phyloP scores from a whole-genome alignment of 2,329 filamentous ascomycete genomes.

The Beauveria sp. region DNA sequence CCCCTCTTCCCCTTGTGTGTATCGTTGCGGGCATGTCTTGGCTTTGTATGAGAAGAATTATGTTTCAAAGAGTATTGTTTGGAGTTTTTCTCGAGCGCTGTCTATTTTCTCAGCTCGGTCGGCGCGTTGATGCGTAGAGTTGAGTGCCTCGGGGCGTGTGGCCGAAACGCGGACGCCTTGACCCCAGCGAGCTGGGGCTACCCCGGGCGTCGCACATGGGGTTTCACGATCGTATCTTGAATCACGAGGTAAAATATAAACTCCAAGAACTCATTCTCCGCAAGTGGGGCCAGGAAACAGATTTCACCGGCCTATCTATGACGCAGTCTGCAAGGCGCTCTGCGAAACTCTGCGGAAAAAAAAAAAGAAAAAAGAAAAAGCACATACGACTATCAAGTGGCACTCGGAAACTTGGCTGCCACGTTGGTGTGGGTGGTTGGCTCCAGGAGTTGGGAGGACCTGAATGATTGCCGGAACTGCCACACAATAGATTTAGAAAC shows the following conservation, averaged over 20 bases:
- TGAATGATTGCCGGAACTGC: not conserved
- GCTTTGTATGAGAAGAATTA: not conserved
- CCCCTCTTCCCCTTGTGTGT: not conserved
- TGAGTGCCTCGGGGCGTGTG: not conserved
- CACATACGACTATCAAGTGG: too few relatives aligned
- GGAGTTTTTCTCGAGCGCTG: not conserved
- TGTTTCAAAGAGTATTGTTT: not conserved
- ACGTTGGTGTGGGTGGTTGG: not conserved
- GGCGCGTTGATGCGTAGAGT: too few relatives aligned
- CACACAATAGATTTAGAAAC: not conserved
- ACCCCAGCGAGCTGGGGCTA: not conserved
- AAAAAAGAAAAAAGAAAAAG: too few relatives aligned
- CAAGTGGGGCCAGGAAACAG: not conserved
- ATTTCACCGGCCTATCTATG: too few relatives aligned
- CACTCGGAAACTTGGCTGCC: not conserved
- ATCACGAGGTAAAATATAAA: not conserved
- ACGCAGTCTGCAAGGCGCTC: not conserved
- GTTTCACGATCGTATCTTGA: slow-evolving; percentile 3
- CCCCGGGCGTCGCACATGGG: slow-evolving; percentile 3
- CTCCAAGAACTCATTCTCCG: not conserved
- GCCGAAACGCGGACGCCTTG: not conserved
- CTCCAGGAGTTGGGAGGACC: not conserved
- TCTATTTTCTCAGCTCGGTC: not conserved
- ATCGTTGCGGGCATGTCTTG: not conserved
- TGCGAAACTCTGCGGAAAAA: too few relatives aligned